Evolutionary conservation across 1,284 basidiomycete genomes (phyloP), one percentile per base, ranked within the genome.

Genomic region (Retiboletus flavoniger): DNA sequence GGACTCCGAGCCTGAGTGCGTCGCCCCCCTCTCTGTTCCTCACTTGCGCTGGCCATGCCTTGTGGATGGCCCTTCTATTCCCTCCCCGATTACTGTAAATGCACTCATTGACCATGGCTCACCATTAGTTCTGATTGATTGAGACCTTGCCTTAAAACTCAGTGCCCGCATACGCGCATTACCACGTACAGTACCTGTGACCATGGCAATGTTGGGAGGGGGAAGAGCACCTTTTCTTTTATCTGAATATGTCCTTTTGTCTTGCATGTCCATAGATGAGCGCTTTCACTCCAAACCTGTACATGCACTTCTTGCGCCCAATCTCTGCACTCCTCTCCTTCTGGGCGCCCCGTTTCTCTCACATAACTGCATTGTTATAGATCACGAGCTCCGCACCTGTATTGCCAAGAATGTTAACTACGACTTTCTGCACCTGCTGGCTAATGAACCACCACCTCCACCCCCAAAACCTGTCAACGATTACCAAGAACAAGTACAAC

Each of bases 91-190:
- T 7, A 14, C 21, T 13, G 34, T 47, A 0, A 14, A 42, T 1
- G 29, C 44, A 0, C 44, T 54, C 3, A 54, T 54, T 54, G 53
- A 54, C n/a, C 3, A 50, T 14, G 53, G 43, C 3, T 54, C 43
- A 1, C 29, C 43, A 7, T 4, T 54, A 54, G 52, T 54, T 54
- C 31, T 39, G 38, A 39, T 39, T 39, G 38, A 39, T 39, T 1
- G 24, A 9, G 4, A 3, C 4, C 5, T 39, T 24, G 38, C 21
- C 0, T 10, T 5, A 0, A 3, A 17, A 14, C 24, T 53, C 2
- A 45, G 45, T 10, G 11, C 47, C 0, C 26, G 9, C 1, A 1
- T 47, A 0, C 4, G n/a, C 1, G 2, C 17, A 2, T 17, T 53
- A 1, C 5, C 4, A 3, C 10, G 6, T 5, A 11, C 21, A 5